Base-by-base conservation (phyloP, 495 filamentous ascomycete species). In the Hypoxylon crocopeplum region DNA sequence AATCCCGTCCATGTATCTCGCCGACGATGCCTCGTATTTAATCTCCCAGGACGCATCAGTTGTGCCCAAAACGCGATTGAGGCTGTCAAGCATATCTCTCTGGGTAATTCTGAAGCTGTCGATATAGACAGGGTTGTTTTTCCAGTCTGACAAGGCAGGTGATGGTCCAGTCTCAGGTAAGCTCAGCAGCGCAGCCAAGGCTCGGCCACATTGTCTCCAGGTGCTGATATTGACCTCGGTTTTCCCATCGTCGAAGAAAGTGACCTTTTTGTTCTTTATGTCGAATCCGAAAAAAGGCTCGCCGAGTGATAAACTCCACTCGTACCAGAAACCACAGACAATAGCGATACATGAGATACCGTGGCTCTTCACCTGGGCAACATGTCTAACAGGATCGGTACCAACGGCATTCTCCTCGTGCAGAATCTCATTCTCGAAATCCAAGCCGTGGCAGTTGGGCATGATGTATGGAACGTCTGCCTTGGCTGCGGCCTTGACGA, bases 401-500 rank as follows among this genome's bases (percentile, higher is more conserved):
- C 24, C 24, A 8, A 52, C 10, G 68, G 54, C 0, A 71, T n/a
- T 64, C 41, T 84, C 78, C 16, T 74, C 56, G 36, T 56, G 17
- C 4, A 80, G 30, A 4, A 48, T 19, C 11, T 75, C 57, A 50
- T 84, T 73, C 8, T 41, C 24, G 7, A 36, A 48, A 56, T 84
- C 79, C 16, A 47, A 39, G 17, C 79, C 79, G 56, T 69, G 88
- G 38, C 76, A 77, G 67, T 88, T 88, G 13, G 88, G 87, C 25
- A 89, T 62, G 44, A 90, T 67, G 72, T 82, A 88, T 0, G 66
- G 70, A 0, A 90, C 82, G 3, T 79, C 80, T 1, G 88, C 87
- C 33, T 80, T 73, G 3, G 75, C 83, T 1, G 88, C 88, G 0
- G 87, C 87, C 2, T 77, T 59, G 56, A 87, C 68, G 47, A 90